These are phyloP conservation scores for Diaporthe sp. DNA, from an alignment of 2,329 filamentous ascomycete species.

Conservation along the genomic window DNA sequence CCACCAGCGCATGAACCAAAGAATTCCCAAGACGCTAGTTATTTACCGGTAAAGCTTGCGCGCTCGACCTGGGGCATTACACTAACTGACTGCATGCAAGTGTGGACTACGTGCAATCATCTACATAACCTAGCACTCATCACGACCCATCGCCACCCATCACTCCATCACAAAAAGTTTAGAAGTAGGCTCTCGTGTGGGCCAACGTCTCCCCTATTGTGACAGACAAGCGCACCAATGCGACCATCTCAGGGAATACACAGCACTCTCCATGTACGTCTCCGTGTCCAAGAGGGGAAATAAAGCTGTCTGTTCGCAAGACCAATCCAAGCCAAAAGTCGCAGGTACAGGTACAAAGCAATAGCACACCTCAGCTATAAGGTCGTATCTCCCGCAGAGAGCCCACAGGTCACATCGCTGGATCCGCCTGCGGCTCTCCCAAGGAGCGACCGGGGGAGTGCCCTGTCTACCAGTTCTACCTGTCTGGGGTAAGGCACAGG, in stretches of 20 bases:
- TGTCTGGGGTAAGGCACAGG: background rate
- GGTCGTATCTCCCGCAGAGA: background rate
- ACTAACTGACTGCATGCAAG: background rate
- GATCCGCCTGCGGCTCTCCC: conserved; percentile 6
- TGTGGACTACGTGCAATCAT: background rate
- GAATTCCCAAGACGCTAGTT: background rate
- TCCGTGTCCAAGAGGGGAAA: background rate
- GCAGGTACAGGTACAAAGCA: background rate
- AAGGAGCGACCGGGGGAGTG: background rate
- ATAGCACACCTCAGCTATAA: background rate
- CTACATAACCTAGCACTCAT: background rate
- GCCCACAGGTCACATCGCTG: conserved; percentile 3
- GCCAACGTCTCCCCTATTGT: background rate
- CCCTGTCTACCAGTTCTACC: background rate
- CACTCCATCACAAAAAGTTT: conserved; percentile 4
- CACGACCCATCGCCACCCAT: background rate
- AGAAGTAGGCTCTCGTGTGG: background rate
- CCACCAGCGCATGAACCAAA: conserved; percentile 9
- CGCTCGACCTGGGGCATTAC: no score
- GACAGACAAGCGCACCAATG: conserved; percentile 16
- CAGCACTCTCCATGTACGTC: background rate
- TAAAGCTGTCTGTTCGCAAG: conserved; percentile 1
- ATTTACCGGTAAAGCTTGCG: conserved; percentile 3
- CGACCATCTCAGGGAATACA: background rate
- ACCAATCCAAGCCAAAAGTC: background rate